Conservation (phyloP, 352 stramenopile genomes). For the Globisporangium middletonii region DNA sequence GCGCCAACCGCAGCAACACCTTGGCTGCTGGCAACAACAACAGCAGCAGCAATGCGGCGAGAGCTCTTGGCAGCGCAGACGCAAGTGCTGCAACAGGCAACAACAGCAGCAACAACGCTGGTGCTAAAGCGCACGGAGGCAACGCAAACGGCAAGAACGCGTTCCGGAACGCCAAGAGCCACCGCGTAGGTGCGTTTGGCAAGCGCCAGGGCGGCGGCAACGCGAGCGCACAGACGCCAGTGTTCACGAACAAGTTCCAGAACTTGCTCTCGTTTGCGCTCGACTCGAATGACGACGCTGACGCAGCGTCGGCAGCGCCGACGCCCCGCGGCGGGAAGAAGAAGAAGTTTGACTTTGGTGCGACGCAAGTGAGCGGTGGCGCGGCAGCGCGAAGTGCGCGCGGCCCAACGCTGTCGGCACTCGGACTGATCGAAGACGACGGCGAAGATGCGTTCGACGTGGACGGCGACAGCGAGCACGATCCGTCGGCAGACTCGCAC, state of each 20-base stretch:
- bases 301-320: background rate
- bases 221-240: slow-evolving; percentile 16
- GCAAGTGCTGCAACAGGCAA: background rate
- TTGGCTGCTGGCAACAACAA: background rate
- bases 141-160: background rate
- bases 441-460: slow-evolving; percentile 9
- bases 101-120: slow-evolving; percentile 5
- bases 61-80: too few relatives aligned
- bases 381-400: slow-evolving; percentile 12
- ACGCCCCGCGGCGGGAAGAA: slow-evolving; percentile 2
- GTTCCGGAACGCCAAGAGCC: slow-evolving; percentile 6
- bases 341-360: slow-evolving; percentile 19
- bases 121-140: slow-evolving; percentile 1
- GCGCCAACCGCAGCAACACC: background rate
- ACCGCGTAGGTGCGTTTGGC: slow-evolving; percentile 12
- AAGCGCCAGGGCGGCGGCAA: slow-evolving; percentile 13
- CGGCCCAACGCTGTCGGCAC: slow-evolving; percentile 33
- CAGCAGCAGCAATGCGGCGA: background rate
- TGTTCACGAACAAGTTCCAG: slow-evolving; percentile 84
- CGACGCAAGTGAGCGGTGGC: background rate
- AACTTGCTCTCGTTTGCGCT: slow-evolving; percentile 76
- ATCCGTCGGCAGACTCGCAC: slow-evolving; percentile 1
- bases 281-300: slow-evolving; percentile 21
- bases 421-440: slow-evolving; percentile 33
- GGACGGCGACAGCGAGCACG: slow-evolving; percentile 13